phyloP scores from a whole-genome alignment of 371 early-diverging fungal species.

The Nematocida sp. region DNA sequence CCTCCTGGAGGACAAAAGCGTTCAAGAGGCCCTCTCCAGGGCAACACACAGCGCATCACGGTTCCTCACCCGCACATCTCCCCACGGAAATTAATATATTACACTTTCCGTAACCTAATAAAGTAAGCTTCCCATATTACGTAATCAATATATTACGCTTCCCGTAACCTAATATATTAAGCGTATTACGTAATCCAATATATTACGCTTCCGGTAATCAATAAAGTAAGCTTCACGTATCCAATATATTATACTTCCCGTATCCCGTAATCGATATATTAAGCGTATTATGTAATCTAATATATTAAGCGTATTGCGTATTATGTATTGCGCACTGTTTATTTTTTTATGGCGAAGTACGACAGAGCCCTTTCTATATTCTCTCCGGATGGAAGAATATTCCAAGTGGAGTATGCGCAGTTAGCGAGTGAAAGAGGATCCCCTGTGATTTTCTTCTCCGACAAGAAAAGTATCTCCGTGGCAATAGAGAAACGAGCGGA shows the following conservation, averaged over 20 bases:
- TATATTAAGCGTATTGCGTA: no score
- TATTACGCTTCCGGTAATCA: no score
- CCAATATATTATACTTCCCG: no score
- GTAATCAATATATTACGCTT: no score
- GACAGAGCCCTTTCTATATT: conserved; percentile 84
- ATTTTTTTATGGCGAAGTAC: conserved; percentile 56
- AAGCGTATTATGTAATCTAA: no score
- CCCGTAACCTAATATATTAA: no score
- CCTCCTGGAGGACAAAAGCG: not conserved
- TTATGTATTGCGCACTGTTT: conserved; percentile 34
- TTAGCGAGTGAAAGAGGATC: conserved; percentile 95
- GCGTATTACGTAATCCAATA: no score
- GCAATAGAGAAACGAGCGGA: conserved; percentile 84
- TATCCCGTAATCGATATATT: no score
- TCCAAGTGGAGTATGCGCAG: conserved; percentile 99
- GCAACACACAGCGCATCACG: not conserved
- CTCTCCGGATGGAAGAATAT: conserved; percentile 97
- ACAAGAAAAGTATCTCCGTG: conserved; percentile 53
- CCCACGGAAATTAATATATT: no score
- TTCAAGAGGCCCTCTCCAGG: not conserved
- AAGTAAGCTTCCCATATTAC: no score
- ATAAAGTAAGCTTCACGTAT: no score
- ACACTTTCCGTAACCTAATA: no score
- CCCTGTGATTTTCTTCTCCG: conserved; percentile 59
- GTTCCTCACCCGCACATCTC: not conserved